Conservation (phyloP, 2,329 filamentous ascomycete species). For the Calonectria naviculata region DNA sequence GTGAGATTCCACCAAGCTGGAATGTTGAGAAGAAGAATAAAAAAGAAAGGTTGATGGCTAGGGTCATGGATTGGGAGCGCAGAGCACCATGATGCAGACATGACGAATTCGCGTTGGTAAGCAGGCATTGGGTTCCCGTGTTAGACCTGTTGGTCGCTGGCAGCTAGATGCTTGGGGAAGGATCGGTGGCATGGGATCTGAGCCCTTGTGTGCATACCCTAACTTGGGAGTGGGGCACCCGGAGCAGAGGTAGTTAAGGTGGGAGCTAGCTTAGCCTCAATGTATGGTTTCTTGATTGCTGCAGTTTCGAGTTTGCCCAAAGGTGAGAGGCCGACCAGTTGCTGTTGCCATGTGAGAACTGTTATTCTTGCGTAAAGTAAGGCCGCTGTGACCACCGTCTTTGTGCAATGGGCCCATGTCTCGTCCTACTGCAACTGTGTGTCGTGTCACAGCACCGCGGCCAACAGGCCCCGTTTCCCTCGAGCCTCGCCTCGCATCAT, state of each 20-base stretch:
- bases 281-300: background rate
- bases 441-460: slow-evolving; percentile 5
- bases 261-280: background rate
- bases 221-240: background rate
- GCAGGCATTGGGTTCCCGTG: background rate
- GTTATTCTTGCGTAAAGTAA: background rate
- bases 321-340: background rate
- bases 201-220: background rate
- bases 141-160: background rate
- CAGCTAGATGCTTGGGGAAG: background rate
- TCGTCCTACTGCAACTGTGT: background rate
- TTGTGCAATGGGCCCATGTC: background rate
- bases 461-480: slow-evolving; percentile 5
- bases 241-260: background rate
- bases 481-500: slow-evolving; percentile 1
- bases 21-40: background rate
- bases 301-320: background rate
- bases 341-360: too few relatives aligned
- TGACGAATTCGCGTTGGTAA: background rate
- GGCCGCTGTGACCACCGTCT: background rate
- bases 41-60: background rate
- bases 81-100: background rate
- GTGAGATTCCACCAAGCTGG: background rate
- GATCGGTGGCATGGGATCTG: background rate
- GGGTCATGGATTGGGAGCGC: background rate